Evolutionary conservation across 148 eudicot species (phyloP).

Genomic region (Cornus florida): DNA sequence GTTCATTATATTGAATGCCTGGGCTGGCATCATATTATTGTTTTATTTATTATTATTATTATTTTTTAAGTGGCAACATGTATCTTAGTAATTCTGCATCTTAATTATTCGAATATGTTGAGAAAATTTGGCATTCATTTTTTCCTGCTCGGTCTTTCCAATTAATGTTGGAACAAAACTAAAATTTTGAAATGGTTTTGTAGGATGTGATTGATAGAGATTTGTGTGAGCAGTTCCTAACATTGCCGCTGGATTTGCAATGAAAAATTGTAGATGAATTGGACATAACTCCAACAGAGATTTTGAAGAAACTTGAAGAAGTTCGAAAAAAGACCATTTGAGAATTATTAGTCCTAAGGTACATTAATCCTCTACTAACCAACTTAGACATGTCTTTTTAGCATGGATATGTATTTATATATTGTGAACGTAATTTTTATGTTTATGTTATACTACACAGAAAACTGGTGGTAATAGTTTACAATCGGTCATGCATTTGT

Average conservation of each 20-base stretch:
- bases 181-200: constrained; percentile 17
- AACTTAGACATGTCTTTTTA: neutral
- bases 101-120: neutral
- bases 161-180: neutral
- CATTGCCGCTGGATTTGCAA: constrained; percentile 5
- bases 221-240: constrained; percentile 90
- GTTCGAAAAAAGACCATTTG: constrained; percentile 84
- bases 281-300: constrained; percentile 95
- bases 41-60: no score
- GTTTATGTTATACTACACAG: neutral
- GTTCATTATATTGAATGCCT: neutral
- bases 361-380: neutral
- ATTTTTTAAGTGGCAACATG: neutral
- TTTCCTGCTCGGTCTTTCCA: neutral
- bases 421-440: neutral
- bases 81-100: neutral
- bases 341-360: constrained; percentile 13
- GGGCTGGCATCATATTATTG: no score
- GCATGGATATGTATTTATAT: neutral
- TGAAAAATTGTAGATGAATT: constrained; percentile 93
- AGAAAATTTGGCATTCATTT: no score
- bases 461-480: no score
- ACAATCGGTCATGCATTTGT: no score
- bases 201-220: constrained; percentile 99
- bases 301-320: constrained; percentile 94